Evolutionary conservation across 2,329 filamentous ascomycete genomes (phyloP), one percentile per base, ranked within the genome.

Genomic region (Penicillium sp.): DNA sequence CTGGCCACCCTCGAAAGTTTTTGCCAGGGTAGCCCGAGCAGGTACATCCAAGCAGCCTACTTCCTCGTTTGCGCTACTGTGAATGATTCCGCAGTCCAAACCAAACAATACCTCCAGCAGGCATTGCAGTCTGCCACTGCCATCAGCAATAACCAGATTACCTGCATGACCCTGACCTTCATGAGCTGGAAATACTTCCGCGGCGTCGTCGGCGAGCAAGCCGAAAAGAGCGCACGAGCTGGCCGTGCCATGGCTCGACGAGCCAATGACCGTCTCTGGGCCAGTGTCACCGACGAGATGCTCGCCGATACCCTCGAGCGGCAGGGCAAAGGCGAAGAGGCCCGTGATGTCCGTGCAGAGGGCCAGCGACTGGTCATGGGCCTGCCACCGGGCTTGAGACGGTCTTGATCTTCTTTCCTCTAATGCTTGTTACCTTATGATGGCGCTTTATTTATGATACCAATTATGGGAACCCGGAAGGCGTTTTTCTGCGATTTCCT

Each of bases 161-260:
- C 90, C n/a, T 85, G 85, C 42, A 87, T 96, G 56, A 84, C 87
- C 5, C 81, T 96, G 51, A 90, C 84, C 58, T 84, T 93, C 56
- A 95, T 96, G 87, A 86, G 87, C 45, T 83, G 81, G 63, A 81
- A 84, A 44, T 87, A 95, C 62, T 96, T 91, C 68, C 84, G 86
- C 40, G 86, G 87, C 51, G 86, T 91, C 12, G 82, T 95, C 3
- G 89, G 89, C 43, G 86, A 87, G 50, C 87, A 91, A 67, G 86
- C 87, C 0, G 78, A 88, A 51, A 90, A 90, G 71, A 88, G 86
- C 63, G 85, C 86, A 4, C 79, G 80, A 55, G 87, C 87, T 0
- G 86, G 83, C 23, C 78, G 80, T 23, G 79, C 79, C 37, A 84
- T 88, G 72, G 85, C 86, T 4, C 79, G 81, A 56, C 81, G 81